Evolutionary conservation across 805 yeast species (phyloP), one percentile per base, ranked within the genome.

Genomic region (Yamadazyma scolyti): DNA sequence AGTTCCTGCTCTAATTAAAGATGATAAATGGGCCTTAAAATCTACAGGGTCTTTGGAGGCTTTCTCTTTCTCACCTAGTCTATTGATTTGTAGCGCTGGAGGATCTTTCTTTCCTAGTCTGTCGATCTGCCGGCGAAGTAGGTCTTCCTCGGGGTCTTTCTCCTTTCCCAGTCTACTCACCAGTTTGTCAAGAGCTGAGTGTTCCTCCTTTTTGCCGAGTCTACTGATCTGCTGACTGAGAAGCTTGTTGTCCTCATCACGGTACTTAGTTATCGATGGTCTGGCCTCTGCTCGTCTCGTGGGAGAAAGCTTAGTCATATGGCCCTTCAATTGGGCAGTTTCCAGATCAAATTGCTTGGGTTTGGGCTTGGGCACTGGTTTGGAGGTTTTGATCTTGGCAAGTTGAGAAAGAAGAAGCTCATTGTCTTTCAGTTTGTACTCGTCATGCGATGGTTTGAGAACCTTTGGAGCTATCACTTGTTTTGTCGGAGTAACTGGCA

Each of bases 1-100:
- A 2, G 62, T 53, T 29, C 50, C 50, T 3, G 63, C 44, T 16
- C 58, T 47, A 19, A 59, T 40, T 4, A 60, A 44, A 1, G 50
- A 44, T 6, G 63, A 47, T 9, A 59, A 44, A 9, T 46, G 39
- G 10, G 45, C 38, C 28, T 50, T 50, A 39, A 56, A 48, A 17
- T 36, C 36, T 9, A 20, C 23, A n/a, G n/a, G 17, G n/a, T 10
- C 13, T 12, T 6, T 29, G 27, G n/a, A n/a, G n/a, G n/a, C n/a
- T n/a, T n/a, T n/a, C n/a, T n/a, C n/a, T n/a, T 10, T 19, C 9
- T 8, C 21, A 19, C 21, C 21, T n/a, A n/a, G n/a, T n/a, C n/a
- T n/a, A n/a, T n/a, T n/a, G n/a, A n/a, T n/a, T n/a, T n/a, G n/a
- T n/a, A n/a, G n/a, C n/a, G n/a, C n/a, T n/a, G n/a, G n/a, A n/a